These are phyloP conservation scores for Centrapalus pauciflorus DNA, from an alignment of 129 eudicot genomes.

Conservation along the genomic window DNA sequence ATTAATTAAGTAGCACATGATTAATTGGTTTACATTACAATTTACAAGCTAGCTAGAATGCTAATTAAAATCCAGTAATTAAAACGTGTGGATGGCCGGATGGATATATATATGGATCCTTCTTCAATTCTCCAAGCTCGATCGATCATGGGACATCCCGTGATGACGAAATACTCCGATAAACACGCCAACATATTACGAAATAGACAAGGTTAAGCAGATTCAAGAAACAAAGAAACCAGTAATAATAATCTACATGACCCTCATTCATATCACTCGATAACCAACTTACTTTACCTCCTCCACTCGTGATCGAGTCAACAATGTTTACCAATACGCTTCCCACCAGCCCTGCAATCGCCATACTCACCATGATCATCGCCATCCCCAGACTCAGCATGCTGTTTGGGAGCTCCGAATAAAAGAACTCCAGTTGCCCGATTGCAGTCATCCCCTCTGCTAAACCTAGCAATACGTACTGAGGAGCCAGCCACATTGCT, in stretches of 20 bases:
- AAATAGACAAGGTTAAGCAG: constrained; percentile 36
- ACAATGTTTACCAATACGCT: constrained; percentile 30
- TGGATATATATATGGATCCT: no score
- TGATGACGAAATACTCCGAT: no score
- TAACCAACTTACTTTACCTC: constrained; percentile 39
- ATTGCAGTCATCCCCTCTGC: constrained; percentile 38
- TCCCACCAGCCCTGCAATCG: constrained; percentile 23
- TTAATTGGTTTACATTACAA: no score
- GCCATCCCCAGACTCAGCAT: constrained; percentile 41
- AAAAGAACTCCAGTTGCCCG: constrained; percentile 44
- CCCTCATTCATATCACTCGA: constrained; percentile 41
- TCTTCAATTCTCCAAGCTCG: not conserved
- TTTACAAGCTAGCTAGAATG: no score
- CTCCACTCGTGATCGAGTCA: constrained; percentile 21
- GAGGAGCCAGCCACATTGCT: constrained; percentile 53
- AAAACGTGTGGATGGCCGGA: no score
- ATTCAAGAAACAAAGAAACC: constrained; percentile 36
- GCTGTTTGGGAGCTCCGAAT: constrained; percentile 33
- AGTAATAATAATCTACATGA: constrained; percentile 40
- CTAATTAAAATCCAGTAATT: no score
- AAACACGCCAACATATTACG: constrained; percentile 25
- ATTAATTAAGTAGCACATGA: no score
- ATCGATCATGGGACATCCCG: not conserved
- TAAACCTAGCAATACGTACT: constrained; percentile 28
- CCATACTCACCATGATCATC: constrained; percentile 17